Percentiles rank a stretch among this genome's conserved stretches.
Conservation (phyloP, 2,329 filamentous ascomycete genomes). For the Kalmusia sp. region DNA sequence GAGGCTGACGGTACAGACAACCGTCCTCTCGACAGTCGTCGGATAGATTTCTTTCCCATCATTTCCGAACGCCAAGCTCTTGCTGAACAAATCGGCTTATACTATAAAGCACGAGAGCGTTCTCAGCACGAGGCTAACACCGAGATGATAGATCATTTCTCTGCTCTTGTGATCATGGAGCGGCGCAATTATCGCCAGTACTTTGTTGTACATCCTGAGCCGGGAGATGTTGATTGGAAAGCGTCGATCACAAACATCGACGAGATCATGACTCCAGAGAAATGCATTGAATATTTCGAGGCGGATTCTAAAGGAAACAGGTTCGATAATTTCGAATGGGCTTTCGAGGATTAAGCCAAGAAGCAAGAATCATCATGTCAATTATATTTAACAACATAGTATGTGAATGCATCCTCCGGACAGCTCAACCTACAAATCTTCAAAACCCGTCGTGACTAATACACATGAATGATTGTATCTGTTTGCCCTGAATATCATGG, state of each 20-base stretch:
- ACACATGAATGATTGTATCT: too few species aligned
- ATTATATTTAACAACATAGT: too few species aligned
- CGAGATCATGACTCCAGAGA: conserved; percentile 36
- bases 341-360: conserved; percentile 1
- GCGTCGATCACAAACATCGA: conserved; percentile 30
- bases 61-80: conserved; percentile 31
- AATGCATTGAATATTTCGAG: conserved; percentile 32
- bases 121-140: conserved; percentile 33
- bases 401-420: too few species aligned
- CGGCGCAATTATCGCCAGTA: conserved; percentile 38
- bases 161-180: conserved; percentile 27
- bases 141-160: conserved; percentile 33
- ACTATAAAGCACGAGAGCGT: conserved; percentile 26
- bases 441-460: too few species aligned
- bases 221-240: conserved; percentile 28
- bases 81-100: conserved; percentile 25
- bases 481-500: too few species aligned
- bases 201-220: conserved; percentile 41
- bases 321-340: conserved; percentile 39
- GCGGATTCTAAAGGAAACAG: conserved; percentile 23
- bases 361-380: too few species aligned
- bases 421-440: too few species aligned
- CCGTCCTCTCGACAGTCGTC: conserved; percentile 12
- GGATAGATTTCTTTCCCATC: conserved; percentile 36
- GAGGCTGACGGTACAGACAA: conserved; percentile 29